A percentile compares a stretch with the other conserved stretches of the same genome.
These are phyloP conservation scores for Alternaria novae-zelandiae DNA, from an alignment of 2,329 filamentous ascomycete species.

Conservation along the genomic window DNA sequence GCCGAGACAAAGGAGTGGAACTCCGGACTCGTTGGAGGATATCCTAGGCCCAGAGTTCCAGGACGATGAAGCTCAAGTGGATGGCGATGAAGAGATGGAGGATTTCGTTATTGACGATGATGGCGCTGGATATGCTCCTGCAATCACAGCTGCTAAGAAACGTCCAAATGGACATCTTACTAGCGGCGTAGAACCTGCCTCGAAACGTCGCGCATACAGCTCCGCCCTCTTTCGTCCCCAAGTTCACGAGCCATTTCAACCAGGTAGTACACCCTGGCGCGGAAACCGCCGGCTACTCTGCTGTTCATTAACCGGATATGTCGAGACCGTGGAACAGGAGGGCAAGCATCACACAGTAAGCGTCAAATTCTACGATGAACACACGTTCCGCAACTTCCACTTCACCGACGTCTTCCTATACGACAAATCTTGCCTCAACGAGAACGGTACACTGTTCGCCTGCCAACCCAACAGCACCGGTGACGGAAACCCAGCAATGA, in stretches of 20 bases:
- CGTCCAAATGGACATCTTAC: conserved; percentile 59
- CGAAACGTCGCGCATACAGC: conserved; percentile 60
- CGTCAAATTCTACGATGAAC: conserved; percentile 96
- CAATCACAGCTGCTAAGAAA: conserved; percentile 68
- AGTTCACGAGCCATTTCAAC: conserved; percentile 86
- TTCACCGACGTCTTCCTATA: conserved; percentile 96
- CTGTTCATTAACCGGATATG: conserved; percentile 89
- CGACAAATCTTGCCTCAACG: conserved; percentile 90
- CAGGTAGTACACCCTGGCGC: conserved; percentile 93
- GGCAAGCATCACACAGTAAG: conserved; percentile 86
- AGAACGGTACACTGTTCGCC: conserved; percentile 84
- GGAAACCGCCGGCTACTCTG: conserved; percentile 93
- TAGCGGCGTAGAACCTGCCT: conserved; percentile 51
- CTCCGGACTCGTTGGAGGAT: conserved; percentile 79
- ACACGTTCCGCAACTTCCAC: conserved; percentile 91
- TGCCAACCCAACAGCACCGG: conserved; percentile 65
- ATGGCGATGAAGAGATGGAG: conserved; percentile 58
- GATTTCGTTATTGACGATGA: conserved; percentile 96
- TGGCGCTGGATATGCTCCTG: conserved; percentile 81
- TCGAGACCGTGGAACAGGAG: conserved; percentile 97
- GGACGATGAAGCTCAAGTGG: conserved; percentile 55
- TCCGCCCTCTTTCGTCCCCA: conserved; percentile 63
- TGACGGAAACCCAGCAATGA: conserved; percentile 69
- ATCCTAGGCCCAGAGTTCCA: conserved; percentile 70
- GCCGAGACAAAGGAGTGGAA: conserved; percentile 61